Conservation (phyloP, 2,329 filamentous ascomycete species). For the Penicillium carneum region DNA sequence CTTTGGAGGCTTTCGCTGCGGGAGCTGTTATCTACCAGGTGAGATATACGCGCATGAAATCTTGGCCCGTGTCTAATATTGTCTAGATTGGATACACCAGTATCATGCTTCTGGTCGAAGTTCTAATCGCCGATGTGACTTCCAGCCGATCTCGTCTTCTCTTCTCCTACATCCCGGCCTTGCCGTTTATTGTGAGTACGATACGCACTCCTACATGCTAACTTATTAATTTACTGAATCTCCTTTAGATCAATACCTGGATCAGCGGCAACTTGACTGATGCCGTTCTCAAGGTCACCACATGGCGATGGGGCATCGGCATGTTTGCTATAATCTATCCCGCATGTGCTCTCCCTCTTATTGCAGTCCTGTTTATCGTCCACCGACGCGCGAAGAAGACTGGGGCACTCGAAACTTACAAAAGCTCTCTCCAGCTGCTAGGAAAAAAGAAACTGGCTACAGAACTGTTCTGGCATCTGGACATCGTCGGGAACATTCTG, state of each 20-base stretch:
- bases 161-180: slow-evolving; percentile 69
- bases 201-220: too few species aligned
- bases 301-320: slow-evolving; percentile 69
- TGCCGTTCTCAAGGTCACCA: slow-evolving; percentile 59
- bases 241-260: slow-evolving; percentile 65
- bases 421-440: slow-evolving; percentile 54
- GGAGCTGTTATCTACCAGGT: slow-evolving; percentile 67
- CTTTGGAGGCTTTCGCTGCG: slow-evolving; percentile 61
- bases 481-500: slow-evolving; percentile 61
- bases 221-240: background rate
- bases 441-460: slow-evolving; percentile 48
- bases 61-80: background rate
- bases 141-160: slow-evolving; percentile 68
- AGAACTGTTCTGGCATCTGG: slow-evolving; percentile 65
- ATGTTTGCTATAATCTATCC: slow-evolving; percentile 71
- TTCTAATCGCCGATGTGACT: slow-evolving; percentile 70
- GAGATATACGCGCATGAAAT: background rate
- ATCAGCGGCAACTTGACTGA: slow-evolving; percentile 65
- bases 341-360: slow-evolving; percentile 62
- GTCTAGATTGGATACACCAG: slow-evolving; percentile 66
- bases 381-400: slow-evolving; percentile 60
- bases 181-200: slow-evolving; percentile 60
- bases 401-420: slow-evolving; percentile 58
- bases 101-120: slow-evolving; percentile 67
- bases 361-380: slow-evolving; percentile 61